These are phyloP conservation scores for Candida sonorensis DNA, from an alignment of 805 yeast species.

Conservation along the genomic window DNA sequence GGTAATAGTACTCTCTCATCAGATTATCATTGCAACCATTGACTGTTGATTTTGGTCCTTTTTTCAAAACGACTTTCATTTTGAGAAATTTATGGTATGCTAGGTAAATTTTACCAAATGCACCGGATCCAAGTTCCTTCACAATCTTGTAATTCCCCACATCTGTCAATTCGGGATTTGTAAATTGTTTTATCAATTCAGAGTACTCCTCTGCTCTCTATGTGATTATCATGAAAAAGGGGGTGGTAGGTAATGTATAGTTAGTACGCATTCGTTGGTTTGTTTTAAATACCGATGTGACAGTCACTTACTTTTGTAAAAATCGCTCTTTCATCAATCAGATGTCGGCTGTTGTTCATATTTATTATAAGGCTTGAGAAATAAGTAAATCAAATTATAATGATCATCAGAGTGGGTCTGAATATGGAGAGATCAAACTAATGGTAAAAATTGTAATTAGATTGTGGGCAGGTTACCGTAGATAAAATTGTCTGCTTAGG, in stretches of 20 bases:
- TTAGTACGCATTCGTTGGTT: neutral
- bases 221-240: too few relatives aligned
- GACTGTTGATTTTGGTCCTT: constrained; percentile 39
- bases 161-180: constrained; percentile 41
- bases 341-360: constrained; percentile 19
- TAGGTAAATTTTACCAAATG: constrained; percentile 86
- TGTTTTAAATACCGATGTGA: neutral
- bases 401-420: too few relatives aligned
- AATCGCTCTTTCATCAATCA: constrained; percentile 25
- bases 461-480: too few relatives aligned
- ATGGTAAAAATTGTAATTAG: too few relatives aligned
- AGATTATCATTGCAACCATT: constrained; percentile 70
- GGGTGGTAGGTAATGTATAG: constrained; percentile 1
- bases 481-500: too few relatives aligned
- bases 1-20: constrained; percentile 85
- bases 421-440: too few relatives aligned
- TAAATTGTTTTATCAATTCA: constrained; percentile 29
- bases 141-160: constrained; percentile 77
- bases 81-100: constrained; percentile 74
- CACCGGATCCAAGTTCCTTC: constrained; percentile 80
- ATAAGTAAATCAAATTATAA: too few relatives aligned
- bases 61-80: constrained; percentile 77
- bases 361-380: too few relatives aligned
- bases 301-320: constrained; percentile 19
- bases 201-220: constrained; percentile 30